Percentiles rank a stretch among this genome's conserved stretches.
Conservation (phyloP, 306 rosid species). For the Prunus davidiana region DNA sequence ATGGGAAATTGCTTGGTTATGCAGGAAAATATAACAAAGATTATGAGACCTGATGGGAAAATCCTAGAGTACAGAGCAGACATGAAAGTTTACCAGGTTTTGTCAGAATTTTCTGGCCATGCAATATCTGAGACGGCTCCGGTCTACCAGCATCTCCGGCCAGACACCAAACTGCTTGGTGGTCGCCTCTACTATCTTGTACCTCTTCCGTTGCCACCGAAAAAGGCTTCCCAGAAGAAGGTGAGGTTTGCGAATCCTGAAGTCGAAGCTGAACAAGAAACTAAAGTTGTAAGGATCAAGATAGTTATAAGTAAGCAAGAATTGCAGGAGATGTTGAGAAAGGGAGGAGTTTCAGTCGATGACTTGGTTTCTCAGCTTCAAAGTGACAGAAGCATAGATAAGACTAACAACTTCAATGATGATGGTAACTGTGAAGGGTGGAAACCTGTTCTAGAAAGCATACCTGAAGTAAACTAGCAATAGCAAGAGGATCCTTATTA, state of each 20-base stretch:
- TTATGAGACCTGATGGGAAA: constrained; percentile 76
- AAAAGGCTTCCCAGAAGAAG: constrained; percentile 42
- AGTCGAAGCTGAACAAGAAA: constrained; percentile 38
- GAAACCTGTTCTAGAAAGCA: constrained; percentile 75
- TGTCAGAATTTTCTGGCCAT: constrained; percentile 61
- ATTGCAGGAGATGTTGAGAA: constrained; percentile 51
- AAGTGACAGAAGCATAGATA: constrained; percentile 22
- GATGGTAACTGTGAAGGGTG: constrained; percentile 36
- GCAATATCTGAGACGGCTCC: constrained; percentile 57
- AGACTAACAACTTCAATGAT: constrained; percentile 18
- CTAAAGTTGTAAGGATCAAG: constrained; percentile 65
- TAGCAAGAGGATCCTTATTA: not conserved
- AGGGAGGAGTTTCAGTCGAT: constrained; percentile 53
- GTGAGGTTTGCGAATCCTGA: constrained; percentile 68
- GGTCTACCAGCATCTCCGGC: constrained; percentile 43
- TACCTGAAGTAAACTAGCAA: constrained; percentile 71
- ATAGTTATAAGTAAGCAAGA: constrained; percentile 68
- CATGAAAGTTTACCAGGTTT: constrained; percentile 47
- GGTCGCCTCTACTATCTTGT: constrained; percentile 59
- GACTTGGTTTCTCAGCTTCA: constrained; percentile 45
- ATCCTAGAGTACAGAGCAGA: constrained; percentile 69
- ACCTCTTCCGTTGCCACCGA: constrained; percentile 34
- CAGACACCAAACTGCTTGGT: constrained; percentile 44
- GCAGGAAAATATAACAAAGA: constrained; percentile 46
- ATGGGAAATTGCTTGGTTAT: constrained; percentile 85